Percentiles rank a stretch among this genome's conserved stretches.
These are phyloP conservation scores for Sugiyamaella valdiviana DNA, from an alignment of 805 yeast genomes.

Conservation along the genomic window DNA sequence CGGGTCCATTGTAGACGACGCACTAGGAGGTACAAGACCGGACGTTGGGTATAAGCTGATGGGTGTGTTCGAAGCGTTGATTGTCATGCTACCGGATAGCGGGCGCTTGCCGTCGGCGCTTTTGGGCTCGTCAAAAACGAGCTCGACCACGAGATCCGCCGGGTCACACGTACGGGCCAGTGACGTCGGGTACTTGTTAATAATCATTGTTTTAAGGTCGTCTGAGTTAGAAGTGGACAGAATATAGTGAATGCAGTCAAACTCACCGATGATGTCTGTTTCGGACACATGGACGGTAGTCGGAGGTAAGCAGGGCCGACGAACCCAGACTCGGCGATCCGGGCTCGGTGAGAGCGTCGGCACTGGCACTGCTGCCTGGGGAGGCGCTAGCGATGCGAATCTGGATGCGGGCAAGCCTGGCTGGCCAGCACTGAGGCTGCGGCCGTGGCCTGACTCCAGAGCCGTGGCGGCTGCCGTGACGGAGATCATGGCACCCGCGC, in stretches of 20 bases:
- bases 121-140: constrained; percentile 3
- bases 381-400: neutral
- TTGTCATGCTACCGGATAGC: neutral
- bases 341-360: neutral
- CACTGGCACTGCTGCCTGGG: neutral
- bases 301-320: constrained; percentile 40
- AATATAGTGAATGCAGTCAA: neutral
- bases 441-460: neutral
- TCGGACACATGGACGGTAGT: constrained; percentile 61
- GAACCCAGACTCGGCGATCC: constrained; percentile 34
- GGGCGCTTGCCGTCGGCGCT: neutral
- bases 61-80: too few relatives aligned
- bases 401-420: too few relatives aligned
- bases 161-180: constrained; percentile 59
- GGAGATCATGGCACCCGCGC: neutral
- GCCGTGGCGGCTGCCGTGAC: neutral
- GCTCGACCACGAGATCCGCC: constrained; percentile 44
- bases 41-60: neutral
- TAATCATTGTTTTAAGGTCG: constrained; percentile 65
- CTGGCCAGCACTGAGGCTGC: constrained; percentile 3
- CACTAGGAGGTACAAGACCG: neutral
- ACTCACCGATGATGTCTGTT: constrained; percentile 47
- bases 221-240: constrained; percentile 36
- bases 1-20: neutral
- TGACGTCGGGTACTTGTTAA: constrained; percentile 61